Conservation (phyloP, 2,329 filamentous ascomycete species). For the Graphiopsis chlorocephala region DNA sequence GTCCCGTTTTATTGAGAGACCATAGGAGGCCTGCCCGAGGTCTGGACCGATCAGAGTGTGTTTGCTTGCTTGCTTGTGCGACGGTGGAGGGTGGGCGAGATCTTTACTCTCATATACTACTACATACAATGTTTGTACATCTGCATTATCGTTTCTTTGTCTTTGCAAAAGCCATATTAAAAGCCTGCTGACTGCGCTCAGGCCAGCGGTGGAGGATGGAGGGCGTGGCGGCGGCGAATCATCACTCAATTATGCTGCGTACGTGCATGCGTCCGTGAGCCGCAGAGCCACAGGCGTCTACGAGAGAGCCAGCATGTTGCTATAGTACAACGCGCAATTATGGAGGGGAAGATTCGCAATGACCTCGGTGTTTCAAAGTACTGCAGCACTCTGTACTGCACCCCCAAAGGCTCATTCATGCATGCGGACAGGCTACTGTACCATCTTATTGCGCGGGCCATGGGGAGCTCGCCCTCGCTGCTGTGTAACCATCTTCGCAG, state of each 20-base stretch:
- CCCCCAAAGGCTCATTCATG: not conserved
- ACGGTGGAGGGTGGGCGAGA: not conserved
- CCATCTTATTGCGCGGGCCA: not conserved
- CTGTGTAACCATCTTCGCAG: not conserved
- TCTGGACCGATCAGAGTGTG: constrained; percentile 9
- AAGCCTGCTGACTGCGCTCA: constrained; percentile 1
- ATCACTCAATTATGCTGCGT: not conserved
- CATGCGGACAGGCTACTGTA: not conserved
- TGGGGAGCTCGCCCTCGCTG: not conserved
- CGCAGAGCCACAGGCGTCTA: constrained; percentile 1
- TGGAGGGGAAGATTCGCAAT: constrained; percentile 3
- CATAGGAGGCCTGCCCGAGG: not conserved
- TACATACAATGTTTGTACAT: not conserved
- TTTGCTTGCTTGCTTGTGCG: not conserved
- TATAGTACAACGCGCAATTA: not conserved
- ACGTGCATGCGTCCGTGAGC: not conserved
- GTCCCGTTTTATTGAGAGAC: not conserved
- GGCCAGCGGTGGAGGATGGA: not conserved
- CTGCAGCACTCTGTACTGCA: not conserved
- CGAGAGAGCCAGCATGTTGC: not conserved
- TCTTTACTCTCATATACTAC: too few relatives aligned
- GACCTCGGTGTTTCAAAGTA: constrained; percentile 9
- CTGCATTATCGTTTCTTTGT: not conserved
- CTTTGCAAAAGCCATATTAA: not conserved
- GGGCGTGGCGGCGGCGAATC: not conserved